Evolutionary conservation across 2,329 filamentous ascomycete species (phyloP), one percentile per base, ranked within the genome.

Genomic region (Myriosclerotinia duriaeana): DNA sequence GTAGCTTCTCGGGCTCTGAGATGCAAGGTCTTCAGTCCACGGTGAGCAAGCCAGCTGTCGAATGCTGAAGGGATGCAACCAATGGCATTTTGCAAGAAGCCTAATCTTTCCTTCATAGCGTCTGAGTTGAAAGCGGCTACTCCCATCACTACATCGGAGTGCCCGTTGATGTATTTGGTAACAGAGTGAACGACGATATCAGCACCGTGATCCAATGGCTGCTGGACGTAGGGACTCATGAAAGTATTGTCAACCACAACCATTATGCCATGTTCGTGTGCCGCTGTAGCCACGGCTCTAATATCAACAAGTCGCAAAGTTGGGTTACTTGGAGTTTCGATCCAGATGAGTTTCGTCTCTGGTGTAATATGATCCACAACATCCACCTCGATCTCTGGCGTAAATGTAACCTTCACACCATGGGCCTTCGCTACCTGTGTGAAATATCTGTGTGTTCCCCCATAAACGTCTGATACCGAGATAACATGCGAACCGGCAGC

Each of bases 201-300:
- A 72, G 95, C 95, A 73, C 95, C 95, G 77, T 94, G 92, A 76
- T 96, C 89, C 66, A 99, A 87, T 4, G 95, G 95, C 80, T 97
- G 98, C 81, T 99, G 95, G 58, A 99, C 86, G 78, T 98, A 99
- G 42, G 95, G 95, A 69, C 90, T 94, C 76, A 98, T 84, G 83
- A 99, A 99, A 26, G 95, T 99, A 83, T 99, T 99, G 83, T 99
- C 95, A 53, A 99, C 95, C n/a, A 99, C 95, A 53, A 99, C 95
- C 77, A 92, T 84, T 75, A 98, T 92, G 69, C 93, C 94, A 76
- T 92, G 91, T 74, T 89, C 83, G 79, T 98, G 95, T 22, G 95
- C 95, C 65, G 90, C 85, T 38, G 87, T 87, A 38, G 91, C 89
- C 52, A 99, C 90, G 64, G 91, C 89, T 73, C 91, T 85, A 77